phyloP scores from a whole-genome alignment of 2,329 filamentous ascomycete genomes.

The Hypomyces perniciosus region DNA sequence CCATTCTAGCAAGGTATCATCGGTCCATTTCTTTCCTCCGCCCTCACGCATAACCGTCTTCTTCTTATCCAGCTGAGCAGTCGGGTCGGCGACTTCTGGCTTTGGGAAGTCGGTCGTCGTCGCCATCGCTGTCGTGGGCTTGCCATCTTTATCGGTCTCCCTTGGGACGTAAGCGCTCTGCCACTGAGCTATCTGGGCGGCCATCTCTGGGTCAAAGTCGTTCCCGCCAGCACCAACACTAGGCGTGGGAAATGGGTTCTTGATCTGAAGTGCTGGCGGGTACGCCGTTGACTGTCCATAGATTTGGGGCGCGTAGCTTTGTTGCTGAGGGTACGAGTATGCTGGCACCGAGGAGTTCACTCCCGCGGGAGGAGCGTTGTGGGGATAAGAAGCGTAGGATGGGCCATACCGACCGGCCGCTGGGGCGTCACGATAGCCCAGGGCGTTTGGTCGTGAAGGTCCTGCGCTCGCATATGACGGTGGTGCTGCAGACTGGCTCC shows the following conservation, averaged over 20 bases:
- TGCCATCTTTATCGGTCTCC: conserved; percentile 38
- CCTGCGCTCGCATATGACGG: conserved; percentile 28
- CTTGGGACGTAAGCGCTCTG: conserved; percentile 77
- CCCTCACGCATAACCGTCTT: conserved; percentile 86
- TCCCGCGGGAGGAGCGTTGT: conserved; percentile 18
- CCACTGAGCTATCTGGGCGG: conserved; percentile 91
- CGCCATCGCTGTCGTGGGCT: conserved; percentile 21
- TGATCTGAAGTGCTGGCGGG: conserved; percentile 61
- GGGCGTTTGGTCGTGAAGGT: conserved; percentile 12
- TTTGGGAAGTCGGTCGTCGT: conserved; percentile 25
- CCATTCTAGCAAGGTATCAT: conserved; percentile 87
- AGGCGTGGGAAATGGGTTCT: conserved; percentile 73
- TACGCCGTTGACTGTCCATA: conserved; percentile 24
- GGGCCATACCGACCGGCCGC: conserved; percentile 40
- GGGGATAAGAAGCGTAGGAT: conserved; percentile 34
- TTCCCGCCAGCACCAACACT: conserved; percentile 32
- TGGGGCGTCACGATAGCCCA: conserved; percentile 28
- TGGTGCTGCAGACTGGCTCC: conserved; percentile 29
- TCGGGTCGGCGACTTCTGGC: conserved; percentile 34
- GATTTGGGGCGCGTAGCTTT: conserved; percentile 18
- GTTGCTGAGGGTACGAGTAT: conserved; percentile 23
- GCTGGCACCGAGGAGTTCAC: conserved; percentile 21
- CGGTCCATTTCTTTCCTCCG: conserved; percentile 89
- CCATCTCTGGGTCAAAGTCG: conserved; percentile 69
- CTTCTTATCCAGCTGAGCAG: conserved; percentile 54